phyloP scores from a whole-genome alignment of 2,329 filamentous ascomycete species.

The Neopestalotiopsis rosae region DNA sequence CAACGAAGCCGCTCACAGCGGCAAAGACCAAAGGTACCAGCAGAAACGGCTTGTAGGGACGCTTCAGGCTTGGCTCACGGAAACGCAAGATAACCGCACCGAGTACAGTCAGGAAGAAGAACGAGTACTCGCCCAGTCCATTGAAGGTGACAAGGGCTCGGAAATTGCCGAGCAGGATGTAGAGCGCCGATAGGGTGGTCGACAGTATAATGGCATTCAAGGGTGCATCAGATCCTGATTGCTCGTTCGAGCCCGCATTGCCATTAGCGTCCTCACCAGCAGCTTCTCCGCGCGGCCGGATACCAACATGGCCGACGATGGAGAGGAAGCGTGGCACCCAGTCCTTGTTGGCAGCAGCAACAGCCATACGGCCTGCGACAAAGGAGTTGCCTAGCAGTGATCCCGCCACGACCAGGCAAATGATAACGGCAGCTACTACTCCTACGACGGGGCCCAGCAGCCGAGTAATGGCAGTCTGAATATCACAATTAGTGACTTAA shows the following conservation, averaged over 20 bases:
- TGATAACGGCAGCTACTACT: conserved; percentile 58
- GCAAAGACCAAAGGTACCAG: conserved; percentile 58
- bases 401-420: conserved; percentile 66
- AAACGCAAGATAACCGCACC: conserved; percentile 62
- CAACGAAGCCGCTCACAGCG: conserved; percentile 64
- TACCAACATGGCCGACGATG: conserved; percentile 49
- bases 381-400: conserved; percentile 69
- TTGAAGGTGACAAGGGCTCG: conserved; percentile 66
- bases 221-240: conserved; percentile 51
- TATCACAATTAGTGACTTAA: conserved; percentile 14
- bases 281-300: conserved; percentile 20
- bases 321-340: conserved; percentile 56
- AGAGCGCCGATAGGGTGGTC: conserved; percentile 55
- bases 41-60: conserved; percentile 61
- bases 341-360: conserved; percentile 58
- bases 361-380: conserved; percentile 64
- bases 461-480: conserved; percentile 58
- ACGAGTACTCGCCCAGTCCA: conserved; percentile 64
- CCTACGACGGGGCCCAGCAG: conserved; percentile 60
- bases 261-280: conserved; percentile 17
- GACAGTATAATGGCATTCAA: conserved; percentile 60
- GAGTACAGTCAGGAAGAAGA: conserved; percentile 67
- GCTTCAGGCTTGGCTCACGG: conserved; percentile 56
- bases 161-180: conserved; percentile 66
- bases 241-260: conserved; percentile 14